Conservation (phyloP, 306 rosid genomes). For the Herpetospermum pedunculosum region DNA sequence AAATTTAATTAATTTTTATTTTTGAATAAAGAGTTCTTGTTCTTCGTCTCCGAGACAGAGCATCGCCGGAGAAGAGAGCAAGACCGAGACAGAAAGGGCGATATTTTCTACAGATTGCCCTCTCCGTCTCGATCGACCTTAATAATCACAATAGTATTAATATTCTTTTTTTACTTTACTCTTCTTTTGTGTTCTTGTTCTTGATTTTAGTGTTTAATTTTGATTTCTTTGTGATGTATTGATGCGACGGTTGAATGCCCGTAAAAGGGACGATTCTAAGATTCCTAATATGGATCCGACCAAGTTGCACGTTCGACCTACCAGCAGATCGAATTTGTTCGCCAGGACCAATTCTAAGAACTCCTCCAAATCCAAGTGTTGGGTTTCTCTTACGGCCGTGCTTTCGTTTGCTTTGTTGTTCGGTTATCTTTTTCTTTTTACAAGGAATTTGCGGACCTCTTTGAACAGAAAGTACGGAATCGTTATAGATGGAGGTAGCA, state of each 20-base stretch:
- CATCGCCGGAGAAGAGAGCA: slow-evolving; percentile 10
- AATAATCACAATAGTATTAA: not conserved
- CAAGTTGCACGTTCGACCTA: slow-evolving; percentile 50
- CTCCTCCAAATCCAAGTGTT: slow-evolving; percentile 12
- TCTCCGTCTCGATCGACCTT: slow-evolving; percentile 8
- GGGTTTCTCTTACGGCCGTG: slow-evolving; percentile 14
- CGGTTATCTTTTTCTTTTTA: slow-evolving; percentile 17
- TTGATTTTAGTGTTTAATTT: not conserved
- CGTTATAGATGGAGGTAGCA: slow-evolving; percentile 83
- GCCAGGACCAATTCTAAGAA: slow-evolving; percentile 30
- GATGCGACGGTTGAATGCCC: slow-evolving; percentile 83
- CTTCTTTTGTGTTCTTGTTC: not conserved
- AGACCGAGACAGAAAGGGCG: slow-evolving; percentile 16
- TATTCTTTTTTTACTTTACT: no score
- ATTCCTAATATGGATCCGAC: slow-evolving; percentile 48
- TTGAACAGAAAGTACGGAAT: slow-evolving; percentile 35
- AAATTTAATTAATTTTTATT: not conserved
- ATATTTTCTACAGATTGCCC: not conserved
- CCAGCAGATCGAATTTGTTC: slow-evolving; percentile 50
- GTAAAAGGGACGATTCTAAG: slow-evolving; percentile 26
- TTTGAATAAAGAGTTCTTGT: not conserved
- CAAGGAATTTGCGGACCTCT: not conserved
- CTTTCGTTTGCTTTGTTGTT: slow-evolving; percentile 23
- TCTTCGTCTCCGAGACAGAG: not conserved
- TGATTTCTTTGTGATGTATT: slow-evolving; percentile 1